Evolutionary conservation across 306 rosid species (phyloP).

Genomic region (Rosa lucieae): DNA sequence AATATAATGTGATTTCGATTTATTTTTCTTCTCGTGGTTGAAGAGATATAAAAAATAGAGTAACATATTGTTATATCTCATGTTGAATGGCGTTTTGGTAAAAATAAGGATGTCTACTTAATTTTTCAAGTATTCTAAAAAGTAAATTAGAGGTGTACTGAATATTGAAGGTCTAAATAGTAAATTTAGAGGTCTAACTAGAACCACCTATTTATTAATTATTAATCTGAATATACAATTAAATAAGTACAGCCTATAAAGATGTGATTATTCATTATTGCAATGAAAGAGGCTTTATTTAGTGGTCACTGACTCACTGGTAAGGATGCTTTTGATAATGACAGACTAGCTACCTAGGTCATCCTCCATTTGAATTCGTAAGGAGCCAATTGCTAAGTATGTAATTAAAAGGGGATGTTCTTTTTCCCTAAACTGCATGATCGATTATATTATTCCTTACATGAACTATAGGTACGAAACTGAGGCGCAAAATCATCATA

Average conservation of each 20-base stretch:
- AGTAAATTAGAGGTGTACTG: too few relatives aligned
- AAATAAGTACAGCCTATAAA: neutral
- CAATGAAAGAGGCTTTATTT: neutral
- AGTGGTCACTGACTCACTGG: neutral
- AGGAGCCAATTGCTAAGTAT: neutral
- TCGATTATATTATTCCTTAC: neutral
- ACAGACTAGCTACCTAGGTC: neutral
- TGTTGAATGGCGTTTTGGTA: too few relatives aligned
- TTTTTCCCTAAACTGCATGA: neutral
- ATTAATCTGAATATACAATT: neutral
- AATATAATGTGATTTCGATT: too few relatives aligned
- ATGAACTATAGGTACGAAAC: neutral
- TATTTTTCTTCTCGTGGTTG: too few relatives aligned
- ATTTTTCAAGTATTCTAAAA: too few relatives aligned
- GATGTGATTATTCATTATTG: neutral
- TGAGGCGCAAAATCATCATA: neutral
- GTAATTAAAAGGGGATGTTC: neutral
- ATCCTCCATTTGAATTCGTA: neutral
- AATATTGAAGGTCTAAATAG: too few relatives aligned
- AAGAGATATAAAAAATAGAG: too few relatives aligned
- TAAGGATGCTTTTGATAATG: neutral
- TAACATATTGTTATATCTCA: too few relatives aligned
- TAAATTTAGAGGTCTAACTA: too few relatives aligned
- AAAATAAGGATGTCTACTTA: too few relatives aligned
- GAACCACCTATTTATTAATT: too few relatives aligned